Base-by-base conservation (phyloP, 345 rosid genomes). In the Firmiana major region DNA sequence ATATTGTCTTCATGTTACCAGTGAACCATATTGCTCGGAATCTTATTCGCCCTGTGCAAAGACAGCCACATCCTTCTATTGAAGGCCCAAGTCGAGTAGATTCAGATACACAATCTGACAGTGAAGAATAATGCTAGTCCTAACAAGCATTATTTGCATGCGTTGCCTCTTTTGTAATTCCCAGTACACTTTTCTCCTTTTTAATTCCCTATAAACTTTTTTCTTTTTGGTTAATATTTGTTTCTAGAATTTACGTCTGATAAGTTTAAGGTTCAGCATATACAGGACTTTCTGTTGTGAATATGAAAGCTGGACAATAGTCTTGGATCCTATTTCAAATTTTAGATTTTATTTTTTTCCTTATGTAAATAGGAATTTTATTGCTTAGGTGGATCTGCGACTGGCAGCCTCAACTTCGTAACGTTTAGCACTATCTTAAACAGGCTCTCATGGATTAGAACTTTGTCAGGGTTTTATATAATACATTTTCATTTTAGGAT, bases 1-100 rank as follows among this genome's bases (percentile, higher is more conserved):
- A 68, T 42, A 48, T 62, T 75, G 57, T 64, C 21, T 67, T 26
- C 17, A 21, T 40, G 3, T 57, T 28, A 17, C n/a, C 83, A 81
- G 85, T 79, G 63, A 79, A 80, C 22, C 75, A 63, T 63, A 21
- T 75, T 28, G 72, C 74, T 59, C 54, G 55, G 7, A 11, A 65
- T 73, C 12, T 48, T 54, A 26, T 74, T 36, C 21, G 38, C 40
- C 53, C 73, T n/a, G 73, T 6, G 53, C 79, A 76, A 65, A 54
- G 73, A 24, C 63, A 8, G 28, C 22, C 64, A 64, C 16, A 31
- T 51, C 36, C 12, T 53, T 43, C 73, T 73, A 76, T 53, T 2
- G 64, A 76, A 66, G 63, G 73, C 43, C 43, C 65, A 7, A 64
- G 73, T 40, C n/a, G 26, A 26, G 38, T 17, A 38, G 31, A 17